Conservation (phyloP, 1,284 basidiomycete species). For the Puccinia triticina region DNA sequence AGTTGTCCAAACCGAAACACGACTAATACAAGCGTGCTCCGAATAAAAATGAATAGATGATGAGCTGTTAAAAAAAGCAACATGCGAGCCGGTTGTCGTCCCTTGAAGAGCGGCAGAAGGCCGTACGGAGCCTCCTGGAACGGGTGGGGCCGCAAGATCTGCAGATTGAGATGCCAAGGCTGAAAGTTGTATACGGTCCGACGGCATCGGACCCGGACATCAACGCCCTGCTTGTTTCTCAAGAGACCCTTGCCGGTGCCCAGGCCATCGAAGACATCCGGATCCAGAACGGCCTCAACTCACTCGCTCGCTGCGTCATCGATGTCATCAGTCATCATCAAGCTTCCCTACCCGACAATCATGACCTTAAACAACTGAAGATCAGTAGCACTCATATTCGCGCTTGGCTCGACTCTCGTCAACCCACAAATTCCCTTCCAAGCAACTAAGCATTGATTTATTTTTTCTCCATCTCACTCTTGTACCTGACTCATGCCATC, state of each 20-base stretch:
- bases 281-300: background rate
- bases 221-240: conserved; percentile 81
- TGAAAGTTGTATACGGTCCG: conserved; percentile 78
- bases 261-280: conserved; percentile 66
- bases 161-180: conserved; percentile 21
- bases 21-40: too few relatives aligned
- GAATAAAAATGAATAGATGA: too few relatives aligned
- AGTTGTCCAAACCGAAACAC: too few relatives aligned
- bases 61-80: background rate
- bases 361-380: too few relatives aligned
- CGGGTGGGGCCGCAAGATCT: conserved; percentile 10
- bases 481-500: too few relatives aligned
- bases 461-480: too few relatives aligned
- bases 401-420: background rate
- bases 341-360: too few relatives aligned
- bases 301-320: conserved; percentile 53
- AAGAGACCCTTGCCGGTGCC: conserved; percentile 78
- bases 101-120: conserved; percentile 66
- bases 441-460: too few relatives aligned
- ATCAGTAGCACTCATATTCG: background rate
- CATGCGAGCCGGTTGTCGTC: background rate
- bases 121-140: conserved; percentile 68
- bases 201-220: conserved; percentile 81
- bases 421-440: too few relatives aligned
- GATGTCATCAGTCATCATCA: conserved; percentile 24